These are phyloP conservation scores for Alternaria gaisen DNA, from an alignment of 2,329 filamentous ascomycete genomes.

Conservation along the genomic window DNA sequence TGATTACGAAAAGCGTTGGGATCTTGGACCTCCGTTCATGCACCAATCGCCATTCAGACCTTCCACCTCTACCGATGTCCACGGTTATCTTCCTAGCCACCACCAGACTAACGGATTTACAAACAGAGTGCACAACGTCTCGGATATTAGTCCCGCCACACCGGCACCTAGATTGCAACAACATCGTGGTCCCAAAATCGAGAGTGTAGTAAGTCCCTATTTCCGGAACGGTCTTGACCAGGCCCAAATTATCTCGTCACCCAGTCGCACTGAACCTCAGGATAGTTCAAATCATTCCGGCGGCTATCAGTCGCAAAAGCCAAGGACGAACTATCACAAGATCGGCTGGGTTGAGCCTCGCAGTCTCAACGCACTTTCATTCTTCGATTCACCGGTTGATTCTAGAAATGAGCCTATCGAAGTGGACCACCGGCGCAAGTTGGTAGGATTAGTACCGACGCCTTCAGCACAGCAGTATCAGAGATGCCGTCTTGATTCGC, in stretches of 20 bases:
- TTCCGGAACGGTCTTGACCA: conserved; percentile 39
- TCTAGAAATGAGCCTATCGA: conserved; percentile 27
- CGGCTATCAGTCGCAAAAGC: conserved; percentile 37
- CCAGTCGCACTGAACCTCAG: conserved; percentile 37
- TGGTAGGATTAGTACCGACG: conserved; percentile 4
- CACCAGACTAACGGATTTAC: conserved; percentile 14
- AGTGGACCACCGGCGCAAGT: conserved; percentile 1
- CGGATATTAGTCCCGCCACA: conserved; percentile 13
- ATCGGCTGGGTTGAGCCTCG: conserved; percentile 33
- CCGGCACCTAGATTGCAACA: conserved; percentile 22
- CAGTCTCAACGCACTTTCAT: conserved; percentile 48
- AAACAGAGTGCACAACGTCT: conserved; percentile 14
- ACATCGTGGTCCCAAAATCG: conserved; percentile 26
- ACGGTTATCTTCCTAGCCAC: conserved; percentile 9
- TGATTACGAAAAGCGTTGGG: conserved; percentile 18
- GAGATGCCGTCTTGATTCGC: conserved; percentile 20
- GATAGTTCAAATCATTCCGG: conserved; percentile 40
- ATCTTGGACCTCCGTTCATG: conserved; percentile 28
- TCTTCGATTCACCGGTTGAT: conserved; percentile 44
- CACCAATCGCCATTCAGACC: conserved; percentile 26
- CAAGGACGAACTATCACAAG: conserved; percentile 12
- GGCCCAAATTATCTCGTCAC: conserved; percentile 19
- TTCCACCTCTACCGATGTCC: conserved; percentile 3
- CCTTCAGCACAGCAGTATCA: conserved; percentile 11
- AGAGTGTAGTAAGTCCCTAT: conserved; percentile 53